phyloP scores from a whole-genome alignment of 1,284 basidiomycete genomes.

The Neotropicomus parvogracilis region DNA sequence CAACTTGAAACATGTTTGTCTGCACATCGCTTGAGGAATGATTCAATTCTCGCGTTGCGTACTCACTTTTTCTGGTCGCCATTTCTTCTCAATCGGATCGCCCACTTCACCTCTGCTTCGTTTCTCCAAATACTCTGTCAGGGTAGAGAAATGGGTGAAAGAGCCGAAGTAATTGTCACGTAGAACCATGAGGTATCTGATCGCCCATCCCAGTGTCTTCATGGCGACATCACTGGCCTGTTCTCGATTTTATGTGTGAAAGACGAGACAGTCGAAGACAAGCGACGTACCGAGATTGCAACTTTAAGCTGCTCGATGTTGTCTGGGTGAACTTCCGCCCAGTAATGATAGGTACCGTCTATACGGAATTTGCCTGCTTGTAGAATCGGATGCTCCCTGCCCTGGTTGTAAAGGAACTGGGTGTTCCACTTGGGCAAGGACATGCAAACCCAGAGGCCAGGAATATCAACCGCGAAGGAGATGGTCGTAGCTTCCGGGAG shows the following conservation, averaged over 20 bases:
- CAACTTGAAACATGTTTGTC: slow-evolving; percentile 80
- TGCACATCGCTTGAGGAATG: slow-evolving; percentile 32
- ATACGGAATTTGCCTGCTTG: slow-evolving; percentile 55
- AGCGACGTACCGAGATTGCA: slow-evolving; percentile 55
- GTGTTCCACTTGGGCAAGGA: slow-evolving; percentile 87
- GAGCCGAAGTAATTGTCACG: slow-evolving; percentile 90
- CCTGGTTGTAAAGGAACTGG: slow-evolving; percentile 66
- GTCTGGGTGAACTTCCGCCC: slow-evolving; percentile 60
- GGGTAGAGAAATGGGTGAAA: slow-evolving; percentile 87
- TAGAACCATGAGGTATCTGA: slow-evolving; percentile 82
- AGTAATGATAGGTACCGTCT: slow-evolving; percentile 75
- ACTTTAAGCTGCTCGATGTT: slow-evolving; percentile 78
- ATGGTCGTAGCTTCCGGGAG: slow-evolving; percentile 68
- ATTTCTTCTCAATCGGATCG: slow-evolving; percentile 77
- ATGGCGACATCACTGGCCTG: slow-evolving; percentile 57
- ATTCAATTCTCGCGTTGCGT: neutral
- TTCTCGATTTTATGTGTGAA: slow-evolving; percentile 8
- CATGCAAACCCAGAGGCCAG: slow-evolving; percentile 56
- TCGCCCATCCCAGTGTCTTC: slow-evolving; percentile 80
- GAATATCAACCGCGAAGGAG: slow-evolving; percentile 61
- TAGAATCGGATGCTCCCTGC: slow-evolving; percentile 55
- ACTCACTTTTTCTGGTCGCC: slow-evolving; percentile 69
- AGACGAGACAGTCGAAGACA: neutral
- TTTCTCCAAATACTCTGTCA: slow-evolving; percentile 79
- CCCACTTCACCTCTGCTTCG: slow-evolving; percentile 59